Percentiles rank a stretch among this genome's conserved stretches.
Conservation (phyloP, 2,329 filamentous ascomycete genomes). For the Escovopsis sp. region DNA sequence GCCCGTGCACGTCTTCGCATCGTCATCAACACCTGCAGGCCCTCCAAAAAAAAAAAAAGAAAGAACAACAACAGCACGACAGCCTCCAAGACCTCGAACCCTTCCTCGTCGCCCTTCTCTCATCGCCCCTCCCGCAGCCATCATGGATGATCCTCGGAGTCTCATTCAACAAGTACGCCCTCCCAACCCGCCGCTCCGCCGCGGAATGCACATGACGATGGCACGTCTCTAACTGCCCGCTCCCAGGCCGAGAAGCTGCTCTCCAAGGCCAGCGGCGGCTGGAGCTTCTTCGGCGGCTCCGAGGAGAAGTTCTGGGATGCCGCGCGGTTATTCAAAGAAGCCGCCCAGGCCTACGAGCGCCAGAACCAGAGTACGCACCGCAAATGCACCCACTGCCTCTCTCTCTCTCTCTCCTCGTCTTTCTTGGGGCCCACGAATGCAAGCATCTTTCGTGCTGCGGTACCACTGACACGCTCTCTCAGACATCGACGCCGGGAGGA, state of each 20-base stretch:
- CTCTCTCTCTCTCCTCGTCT: not conserved
- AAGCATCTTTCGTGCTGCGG: not conserved
- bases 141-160: slow-evolving; percentile 65
- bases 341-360: slow-evolving; percentile 82
- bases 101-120: not conserved
- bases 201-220: not conserved
- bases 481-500: slow-evolving; percentile 76
- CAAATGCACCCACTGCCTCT: not conserved
- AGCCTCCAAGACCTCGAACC: not conserved
- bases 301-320: slow-evolving; percentile 84
- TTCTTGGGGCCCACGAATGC: not conserved
- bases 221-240: not conserved
- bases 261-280: slow-evolving; percentile 60
- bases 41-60: not conserved
- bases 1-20: not conserved
- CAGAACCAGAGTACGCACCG: slow-evolving; percentile 57
- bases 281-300: slow-evolving; percentile 76
- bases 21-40: slow-evolving; percentile 3
- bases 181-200: slow-evolving; percentile 8
- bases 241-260: slow-evolving; percentile 74
- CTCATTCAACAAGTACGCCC: slow-evolving; percentile 57
- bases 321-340: slow-evolving; percentile 73
- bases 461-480: not conserved
- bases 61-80: not conserved
- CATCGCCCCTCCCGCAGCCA: slow-evolving; percentile 2